Conservation (phyloP, 2,329 filamentous ascomycete genomes). For the Simplicillium aogashimaense region DNA sequence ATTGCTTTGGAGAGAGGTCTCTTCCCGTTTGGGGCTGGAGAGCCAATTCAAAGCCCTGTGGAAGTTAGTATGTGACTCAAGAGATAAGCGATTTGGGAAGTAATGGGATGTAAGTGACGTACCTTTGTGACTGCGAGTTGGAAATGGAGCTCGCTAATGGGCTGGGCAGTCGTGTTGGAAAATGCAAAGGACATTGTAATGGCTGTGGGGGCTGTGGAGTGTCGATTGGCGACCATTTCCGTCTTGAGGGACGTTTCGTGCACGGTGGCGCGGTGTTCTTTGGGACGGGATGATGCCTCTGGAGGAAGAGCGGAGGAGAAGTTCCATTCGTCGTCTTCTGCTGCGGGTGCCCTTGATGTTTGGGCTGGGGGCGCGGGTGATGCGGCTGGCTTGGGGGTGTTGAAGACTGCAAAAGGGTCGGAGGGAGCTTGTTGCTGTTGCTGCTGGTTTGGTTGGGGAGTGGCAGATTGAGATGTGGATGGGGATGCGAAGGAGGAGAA, state of each 20-base stretch:
- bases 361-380: conserved; percentile 14
- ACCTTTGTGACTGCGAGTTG: conserved; percentile 93
- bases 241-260: conserved; percentile 63
- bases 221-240: conserved; percentile 59
- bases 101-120: conserved; percentile 11
- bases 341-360: conserved; percentile 12
- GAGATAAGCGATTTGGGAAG: neutral
- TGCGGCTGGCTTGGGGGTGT: conserved; percentile 14
- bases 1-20: conserved; percentile 61
- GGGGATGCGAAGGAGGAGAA: conserved; percentile 47
- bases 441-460: conserved; percentile 41
- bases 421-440: conserved; percentile 31
- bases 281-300: conserved; percentile 41
- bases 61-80: no score
- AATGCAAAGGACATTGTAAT: conserved; percentile 71
- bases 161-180: conserved; percentile 65
- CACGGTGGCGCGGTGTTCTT: conserved; percentile 55
- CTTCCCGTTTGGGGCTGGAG: conserved; percentile 81
- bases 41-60: conserved; percentile 67
- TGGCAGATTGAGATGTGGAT: conserved; percentile 39
- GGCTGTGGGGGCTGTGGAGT: conserved; percentile 38
- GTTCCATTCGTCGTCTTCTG: conserved; percentile 84
- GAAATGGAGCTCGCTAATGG: conserved; percentile 74
- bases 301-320: conserved; percentile 79
- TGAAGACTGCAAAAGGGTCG: conserved; percentile 44